Evolutionary conservation across 2,329 filamentous ascomycete species (phyloP), one percentile per base, ranked within the genome.

Genomic region (Cytospora leucostoma): DNA sequence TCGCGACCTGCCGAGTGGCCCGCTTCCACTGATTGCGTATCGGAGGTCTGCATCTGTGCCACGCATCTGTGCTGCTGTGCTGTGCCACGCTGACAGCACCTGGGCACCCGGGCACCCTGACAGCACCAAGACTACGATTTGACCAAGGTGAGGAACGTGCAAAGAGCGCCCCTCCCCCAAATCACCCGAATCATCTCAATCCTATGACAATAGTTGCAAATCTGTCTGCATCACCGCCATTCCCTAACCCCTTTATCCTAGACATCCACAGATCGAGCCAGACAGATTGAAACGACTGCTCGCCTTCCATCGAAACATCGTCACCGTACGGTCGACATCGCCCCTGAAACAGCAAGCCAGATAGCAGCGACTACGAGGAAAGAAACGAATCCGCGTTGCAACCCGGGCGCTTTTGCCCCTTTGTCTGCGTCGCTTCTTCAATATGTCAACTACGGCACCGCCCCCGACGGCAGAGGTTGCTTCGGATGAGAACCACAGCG

Each of bases 401-500:
- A 55, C 33, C 57, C 56, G 64, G 53, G 62, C 58, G 51, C n/a
- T 47, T 50, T 37, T 56, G 62, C 62, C 62, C 56, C 47, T 56
- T 49, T 55, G 52, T 55, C 57, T 55, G 40, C 15, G 53, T 52
- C 59, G 32, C 47, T 12, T 44, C 35, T 38, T 47, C 64, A 67
- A 56, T 66, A 76, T 77, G 77, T 74, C 77, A 73, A 74, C 76
- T 34, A 55, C 64, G 27, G 37, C 54, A 47, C 57, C 61, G 54
- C 57, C 61, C 56, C 54, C 61, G 17, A 66, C 64, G 27, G 58
- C 40, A 60, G 68, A 67, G 72, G 68, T 69, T 71, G 66, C 74
- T 37, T 69, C 76, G 17, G 81, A 82, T 62, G 81, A 83, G 68
- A 67, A 73, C 32, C 81, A 82, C 68, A 93, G 91, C 78, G 93